Evolutionary conservation across 1,139 yeast genomes (phyloP), one percentile per base, ranked within the genome.

Genomic region (Maudiozyma humilis): DNA sequence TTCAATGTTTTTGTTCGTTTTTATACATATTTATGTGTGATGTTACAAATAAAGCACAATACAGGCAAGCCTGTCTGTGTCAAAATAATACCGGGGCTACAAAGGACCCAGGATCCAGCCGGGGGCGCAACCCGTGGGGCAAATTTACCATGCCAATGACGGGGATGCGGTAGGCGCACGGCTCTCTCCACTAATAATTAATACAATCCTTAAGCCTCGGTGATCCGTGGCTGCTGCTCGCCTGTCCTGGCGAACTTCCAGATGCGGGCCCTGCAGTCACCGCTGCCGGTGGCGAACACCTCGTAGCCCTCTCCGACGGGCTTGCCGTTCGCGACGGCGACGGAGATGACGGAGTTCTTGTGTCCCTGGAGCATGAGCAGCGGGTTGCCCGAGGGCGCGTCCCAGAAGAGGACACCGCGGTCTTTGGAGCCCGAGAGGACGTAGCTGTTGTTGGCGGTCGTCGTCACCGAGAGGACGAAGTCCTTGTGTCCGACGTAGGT

Each of bases 401-500:
- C 96, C 98, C 98, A 91, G 72, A 91, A 85, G 51, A 89, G 84
- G 43, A 91, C 96, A 43, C 96, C 96, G 60, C 97, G 82, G 68
- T 91, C 98, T 67, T 91, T 91, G 23, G 96, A 87, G 45, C 97
- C 98, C 1, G 96, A 85, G 49, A 91, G 72, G 49, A 91, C 82
- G 72, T 87, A 91, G 64, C 86, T 86, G 56, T 86, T 87, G 64
- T 88, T 93, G 43, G 96, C 96, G 1, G 97, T 88, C 31, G 94
- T 82, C 53, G 97, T 91, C 27, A 91, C 97, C 29, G 93, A 82
- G 49, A 91, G 75, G 19, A 91, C 97, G 66, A 88, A 91, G 70
- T 91, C 97, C 68, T 87, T 88, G 70, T 91, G 98, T 32, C 97
- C 98, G 43, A 86, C 81, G 63, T 89, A 88, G 8, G 97, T 89